Conservation (phyloP, 129 eudicot genomes). For the Saussurea involucrata region DNA sequence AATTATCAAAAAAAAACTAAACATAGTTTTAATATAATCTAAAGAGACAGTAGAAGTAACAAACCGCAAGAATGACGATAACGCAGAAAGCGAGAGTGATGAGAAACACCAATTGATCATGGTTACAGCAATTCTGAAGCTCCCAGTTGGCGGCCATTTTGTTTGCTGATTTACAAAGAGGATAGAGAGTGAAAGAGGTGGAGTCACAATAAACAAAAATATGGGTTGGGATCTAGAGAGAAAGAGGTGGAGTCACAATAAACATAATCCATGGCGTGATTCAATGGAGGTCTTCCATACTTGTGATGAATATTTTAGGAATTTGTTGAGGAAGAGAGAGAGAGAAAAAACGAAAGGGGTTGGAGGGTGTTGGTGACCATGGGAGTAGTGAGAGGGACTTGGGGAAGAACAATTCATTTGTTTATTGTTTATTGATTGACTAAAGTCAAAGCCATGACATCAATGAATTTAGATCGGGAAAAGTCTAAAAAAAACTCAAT, state of each 20-base stretch:
- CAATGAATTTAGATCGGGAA: neutral
- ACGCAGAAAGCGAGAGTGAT: conserved; percentile 56
- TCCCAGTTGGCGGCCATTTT: conserved; percentile 65
- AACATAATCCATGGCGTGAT: conserved; percentile 14
- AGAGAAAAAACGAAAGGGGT: neutral
- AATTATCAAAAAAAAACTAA: neutral
- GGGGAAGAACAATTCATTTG: conserved; percentile 23
- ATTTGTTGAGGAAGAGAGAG: neutral
- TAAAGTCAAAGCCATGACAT: neutral
- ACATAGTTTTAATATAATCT: neutral
- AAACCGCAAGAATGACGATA: conserved; percentile 69
- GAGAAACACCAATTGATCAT: conserved; percentile 66
- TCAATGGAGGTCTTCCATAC: conserved; percentile 1
- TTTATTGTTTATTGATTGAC: conserved; percentile 11
- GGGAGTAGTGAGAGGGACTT: neutral
- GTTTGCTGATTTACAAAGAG: neutral
- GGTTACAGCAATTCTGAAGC: conserved; percentile 66
- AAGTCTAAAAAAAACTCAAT: too few species aligned
- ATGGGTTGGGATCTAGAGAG: conserved; percentile 37
- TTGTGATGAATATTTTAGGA: conserved; percentile 16
- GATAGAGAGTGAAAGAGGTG: neutral
- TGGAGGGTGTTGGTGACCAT: neutral
- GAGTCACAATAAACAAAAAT: neutral
- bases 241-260: too few species aligned
- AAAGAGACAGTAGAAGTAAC: conserved; percentile 3